A percentile compares a stretch with the other conserved stretches of the same genome.
Conservation (phyloP, 495 filamentous ascomycete genomes). For the Penicillium cosmopolitanum region DNA sequence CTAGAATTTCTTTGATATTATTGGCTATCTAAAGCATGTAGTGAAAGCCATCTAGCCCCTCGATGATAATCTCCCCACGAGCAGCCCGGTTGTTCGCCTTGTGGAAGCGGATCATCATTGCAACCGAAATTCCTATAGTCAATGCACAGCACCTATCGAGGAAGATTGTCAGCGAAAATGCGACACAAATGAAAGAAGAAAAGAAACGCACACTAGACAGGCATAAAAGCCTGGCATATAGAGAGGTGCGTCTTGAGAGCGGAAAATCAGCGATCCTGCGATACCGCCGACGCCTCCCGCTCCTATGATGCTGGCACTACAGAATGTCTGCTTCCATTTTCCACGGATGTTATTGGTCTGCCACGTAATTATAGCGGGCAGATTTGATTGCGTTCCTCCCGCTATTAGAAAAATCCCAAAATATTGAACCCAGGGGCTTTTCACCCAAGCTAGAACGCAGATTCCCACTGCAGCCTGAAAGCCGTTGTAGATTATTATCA, state of each 20-base stretch:
- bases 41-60: slow-evolving; percentile 5
- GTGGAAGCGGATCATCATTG: not conserved
- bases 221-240: slow-evolving; percentile 24
- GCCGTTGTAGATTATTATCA: slow-evolving; percentile 55
- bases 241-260: slow-evolving; percentile 44
- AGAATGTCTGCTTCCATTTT: slow-evolving; percentile 62
- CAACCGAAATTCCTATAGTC: not conserved
- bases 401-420: slow-evolving; percentile 58
- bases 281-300: slow-evolving; percentile 59
- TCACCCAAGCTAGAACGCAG: slow-evolving; percentile 44
- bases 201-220: not conserved
- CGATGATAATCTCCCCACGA: slow-evolving; percentile 11
- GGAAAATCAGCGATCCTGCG: slow-evolving; percentile 53
- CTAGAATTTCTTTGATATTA: not conserved
- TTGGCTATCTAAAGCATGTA: slow-evolving; percentile 5
- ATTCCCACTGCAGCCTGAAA: slow-evolving; percentile 33
- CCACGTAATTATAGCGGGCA: slow-evolving; percentile 53
- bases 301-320: slow-evolving; percentile 50
- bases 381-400: slow-evolving; percentile 57
- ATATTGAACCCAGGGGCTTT: slow-evolving; percentile 46
- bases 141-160: too few species aligned
- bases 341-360: slow-evolving; percentile 63
- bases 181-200: not conserved
- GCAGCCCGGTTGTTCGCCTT: not conserved
- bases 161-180: not conserved